Evolutionary conservation across 441 rosid species (phyloP), one percentile per base, ranked within the genome.

Genomic region (Croton setiger): DNA sequence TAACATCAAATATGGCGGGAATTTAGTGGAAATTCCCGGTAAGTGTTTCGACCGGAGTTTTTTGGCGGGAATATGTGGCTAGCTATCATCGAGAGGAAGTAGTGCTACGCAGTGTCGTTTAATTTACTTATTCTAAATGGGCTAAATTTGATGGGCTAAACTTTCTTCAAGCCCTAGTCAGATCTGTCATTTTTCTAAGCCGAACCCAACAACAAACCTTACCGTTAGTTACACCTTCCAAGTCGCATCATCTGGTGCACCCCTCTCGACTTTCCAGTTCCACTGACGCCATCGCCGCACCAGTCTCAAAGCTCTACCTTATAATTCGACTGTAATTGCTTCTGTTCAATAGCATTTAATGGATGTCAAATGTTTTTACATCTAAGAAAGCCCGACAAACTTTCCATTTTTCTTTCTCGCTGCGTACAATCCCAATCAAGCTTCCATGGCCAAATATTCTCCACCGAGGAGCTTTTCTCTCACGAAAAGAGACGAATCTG

Each of bases 31-130:
- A 43, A 66, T 72, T 68, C 64, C 78, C 75, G 80, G 85, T 68
- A 57, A 61, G 66, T 51, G 60, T 20, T 35, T 59, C 71, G 63
- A 67, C 63, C 69, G 47, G 61, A 55, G 41, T 54, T 27, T 9
- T 74, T 79, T 81, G 88, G 88, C 86, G 88, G 88, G 88, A 83
- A 72, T 39, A 45, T 53, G 39, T 65, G 36, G 45, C 1, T 10
- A 54, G n/a, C 39, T 31, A 43, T 39, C 55, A 6, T n/a, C 31
- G 55, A n/a, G 55, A n/a, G 55, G 31, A 27, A 27, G 31, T 27
- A 0, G 31, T 27, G 31, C 31, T 27, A 27, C 31, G 31, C 2
- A 6, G 2, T 2, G 48, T 41, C 44, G 44, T 41, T 44, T 39
- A 6, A 4, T 39, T 39, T 5, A 13, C 6, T 15, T 14, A 14